Evolutionary conservation across 345 rosid species (phyloP).

Genomic region (Salix suchowensis): DNA sequence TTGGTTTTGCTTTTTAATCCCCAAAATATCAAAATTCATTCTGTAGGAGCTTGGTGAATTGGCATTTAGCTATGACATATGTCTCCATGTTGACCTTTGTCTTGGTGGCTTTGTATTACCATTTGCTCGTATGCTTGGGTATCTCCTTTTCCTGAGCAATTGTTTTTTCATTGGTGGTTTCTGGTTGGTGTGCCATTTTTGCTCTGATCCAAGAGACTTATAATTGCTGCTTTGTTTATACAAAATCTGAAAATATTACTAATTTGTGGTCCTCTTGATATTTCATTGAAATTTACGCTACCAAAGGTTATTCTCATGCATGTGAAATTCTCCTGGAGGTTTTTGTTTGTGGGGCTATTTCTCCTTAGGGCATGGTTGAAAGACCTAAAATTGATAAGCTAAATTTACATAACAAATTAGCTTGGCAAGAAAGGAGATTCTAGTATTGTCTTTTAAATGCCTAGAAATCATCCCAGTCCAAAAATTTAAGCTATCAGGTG

Average conservation of each 20-base stretch:
- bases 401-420: background rate
- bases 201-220: background rate
- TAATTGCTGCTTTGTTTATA: background rate
- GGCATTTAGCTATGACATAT: slow-evolving; percentile 67
- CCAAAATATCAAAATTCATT: slow-evolving; percentile 7
- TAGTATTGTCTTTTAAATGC: background rate
- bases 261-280: background rate
- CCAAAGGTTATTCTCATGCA: background rate
- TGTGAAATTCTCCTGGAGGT: background rate
- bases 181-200: background rate
- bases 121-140: slow-evolving; percentile 88
- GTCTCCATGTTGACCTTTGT: slow-evolving; percentile 96
- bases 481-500: background rate
- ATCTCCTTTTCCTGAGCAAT: background rate
- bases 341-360: background rate
- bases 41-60: slow-evolving; percentile 86
- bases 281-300: too few relatives aligned
- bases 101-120: slow-evolving; percentile 99
- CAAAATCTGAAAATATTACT: background rate
- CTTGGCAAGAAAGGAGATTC: background rate
- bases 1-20: background rate
- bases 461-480: background rate
- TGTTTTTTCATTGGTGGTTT: background rate
- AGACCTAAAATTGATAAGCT: background rate
- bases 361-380: background rate